Percentiles rank a stretch among this genome's conserved stretches.
Evolutionary conservation across 106 monocot genomes (phyloP).

Genomic region (Allium sativum): DNA sequence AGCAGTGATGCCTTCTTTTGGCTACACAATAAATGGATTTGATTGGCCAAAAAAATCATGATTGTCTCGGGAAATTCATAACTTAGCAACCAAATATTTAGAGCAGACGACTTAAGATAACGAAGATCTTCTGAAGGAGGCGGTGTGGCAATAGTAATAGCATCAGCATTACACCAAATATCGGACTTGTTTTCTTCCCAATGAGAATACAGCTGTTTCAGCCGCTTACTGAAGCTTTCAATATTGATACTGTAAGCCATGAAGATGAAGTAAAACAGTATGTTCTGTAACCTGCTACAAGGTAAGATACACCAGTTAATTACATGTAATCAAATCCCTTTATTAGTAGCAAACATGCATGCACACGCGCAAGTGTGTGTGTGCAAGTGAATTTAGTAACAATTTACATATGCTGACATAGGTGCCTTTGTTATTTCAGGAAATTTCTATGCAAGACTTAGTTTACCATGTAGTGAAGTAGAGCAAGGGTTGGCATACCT

Average conservation of each 20-base stretch:
- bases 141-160: constrained; percentile 66
- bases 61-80: constrained; percentile 97
- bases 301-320: no score
- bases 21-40: constrained; percentile 85
- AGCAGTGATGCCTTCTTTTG: constrained; percentile 81
- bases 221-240: constrained; percentile 55
- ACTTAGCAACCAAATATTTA: constrained; percentile 86
- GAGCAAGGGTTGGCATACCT: no score
- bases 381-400: no score
- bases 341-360: no score
- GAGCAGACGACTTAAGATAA: constrained; percentile 84
- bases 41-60: constrained; percentile 83
- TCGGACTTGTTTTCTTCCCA: constrained; percentile 58
- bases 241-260: constrained; percentile 51
- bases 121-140: constrained; percentile 85
- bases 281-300: no score
- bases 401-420: no score
- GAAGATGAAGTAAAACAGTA: no score
- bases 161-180: constrained; percentile 56
- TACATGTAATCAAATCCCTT: no score
- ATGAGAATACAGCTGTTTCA: constrained; percentile 59
- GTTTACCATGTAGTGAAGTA: no score
- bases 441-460: no score
- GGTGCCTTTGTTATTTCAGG: no score
- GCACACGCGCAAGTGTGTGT: no score